Base-by-base conservation (phyloP, 2,329 filamentous ascomycete species). In the Anthostomella pinea region DNA sequence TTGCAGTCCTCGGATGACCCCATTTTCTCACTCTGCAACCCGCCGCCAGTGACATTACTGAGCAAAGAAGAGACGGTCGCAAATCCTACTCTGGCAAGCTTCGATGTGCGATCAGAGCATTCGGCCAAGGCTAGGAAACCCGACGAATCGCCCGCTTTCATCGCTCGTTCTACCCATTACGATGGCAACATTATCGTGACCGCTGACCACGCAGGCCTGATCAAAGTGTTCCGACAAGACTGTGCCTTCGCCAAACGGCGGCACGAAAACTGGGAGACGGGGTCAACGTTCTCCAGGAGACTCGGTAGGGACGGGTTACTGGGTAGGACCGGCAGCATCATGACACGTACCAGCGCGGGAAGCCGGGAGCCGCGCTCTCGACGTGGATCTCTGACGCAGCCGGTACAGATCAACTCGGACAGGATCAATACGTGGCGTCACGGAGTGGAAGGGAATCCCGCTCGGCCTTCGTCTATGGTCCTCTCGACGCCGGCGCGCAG, bases 191-290 rank as follows among this genome's bases (percentile, higher is more conserved):
- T 98, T 45, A 83, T 98, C 38, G 79, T 97, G 32, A 95, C 91
- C 0, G 87, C 90, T 2, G 91, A 96, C 59, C 87, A 88, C 52
- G 81, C 80, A 1, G 93, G 93, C 22, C 78, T 81, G 17, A 93
- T 98, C 65, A 96, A 96, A 59, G 85, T 97, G 1, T 96, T 96
- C 58, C 79, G 93, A 14, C 91, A 97, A 62, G 93, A 98, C 58
- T 96, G 91, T 57, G 93, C 91, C 0, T 87, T 77, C 51, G 64
- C 73, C 31, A 95, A 95, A 63, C 81, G 91, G 5, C 75, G 79
- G 37, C 76, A 81, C 39, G 87, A 89, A 37, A 77, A 74, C 23
- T 91, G 84, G 83, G 88, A 95, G 49, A 80, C 83, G 0, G 75
- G 77, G 1, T 91, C 85, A 11, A 79, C 79, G 6, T 85, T 95